Base-by-base conservation (phyloP, 2,329 filamentous ascomycete species). In the Emydomyces testavorans region DNA sequence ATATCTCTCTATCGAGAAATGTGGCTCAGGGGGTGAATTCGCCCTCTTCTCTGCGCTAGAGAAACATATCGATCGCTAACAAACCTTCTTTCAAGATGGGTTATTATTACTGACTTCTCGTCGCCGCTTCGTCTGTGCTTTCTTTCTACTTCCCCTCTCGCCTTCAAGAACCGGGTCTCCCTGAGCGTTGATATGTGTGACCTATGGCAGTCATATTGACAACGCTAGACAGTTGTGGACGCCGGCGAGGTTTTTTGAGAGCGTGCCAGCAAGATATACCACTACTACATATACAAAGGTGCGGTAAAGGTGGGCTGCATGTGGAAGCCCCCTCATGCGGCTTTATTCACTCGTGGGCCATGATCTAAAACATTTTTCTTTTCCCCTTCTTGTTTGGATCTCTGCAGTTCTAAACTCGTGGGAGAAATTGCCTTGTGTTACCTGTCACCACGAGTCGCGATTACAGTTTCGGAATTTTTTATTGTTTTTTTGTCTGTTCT, bases 371-470 rank as follows among this genome's bases (percentile, higher is more conserved):
- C 40, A 23, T 18, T 11, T 18, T 16, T 29, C 35, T 46, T 13
- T 36, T 36, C 11, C 21, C 21, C 35, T 11, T 24, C 28, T 38
- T 38, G 43, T 23, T 24, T 21, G 10, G n/a, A 28, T 16, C 2
- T 10, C 21, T 29, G 15, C 21, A 13, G 34, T 13, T 26, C 8
- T 2, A 7, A 26, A 34, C 41, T 26, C 29, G 29, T 29, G 29
- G 41, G n/a, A 34, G 31, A 35, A 18, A 26, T 46, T 38, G 43
- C 34, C 38, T 38, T 46, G 43, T 46, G 23, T 18, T 28, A 46
- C 43, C 10, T 20, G 15, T 29, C n/a, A 15, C 24, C 43, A 37
- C 40, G 40, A 43, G 38, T 46, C 29, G 43, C 15, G 24, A 37
- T 24, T 38, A 13, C 41, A 35, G 34, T 38, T 24, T 31, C 23